phyloP scores from a whole-genome alignment of 371 early-diverging fungal genomes.

The Smittium culicis region DNA sequence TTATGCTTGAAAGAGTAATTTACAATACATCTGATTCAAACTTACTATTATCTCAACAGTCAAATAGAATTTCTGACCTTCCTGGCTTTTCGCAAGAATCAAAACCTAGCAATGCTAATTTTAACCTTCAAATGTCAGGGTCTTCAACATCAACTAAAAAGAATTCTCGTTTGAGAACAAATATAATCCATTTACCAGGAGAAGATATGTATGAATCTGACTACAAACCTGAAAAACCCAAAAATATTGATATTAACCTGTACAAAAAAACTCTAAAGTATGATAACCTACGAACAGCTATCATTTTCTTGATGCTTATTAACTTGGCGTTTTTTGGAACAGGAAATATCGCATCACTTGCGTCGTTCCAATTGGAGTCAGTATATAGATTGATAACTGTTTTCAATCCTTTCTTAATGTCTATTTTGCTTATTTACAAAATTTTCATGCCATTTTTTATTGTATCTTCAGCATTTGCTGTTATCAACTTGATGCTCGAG shows the following conservation, averaged over 20 bases:
- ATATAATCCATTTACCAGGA: background rate
- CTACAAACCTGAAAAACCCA: background rate
- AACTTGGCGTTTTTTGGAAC: constrained; percentile 92
- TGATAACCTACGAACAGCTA: constrained; percentile 56
- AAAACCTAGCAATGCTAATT: background rate
- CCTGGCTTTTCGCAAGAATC: background rate
- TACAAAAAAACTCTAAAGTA: background rate
- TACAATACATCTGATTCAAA: constrained; percentile 11
- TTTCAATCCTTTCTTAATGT: constrained; percentile 86
- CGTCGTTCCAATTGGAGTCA: constrained; percentile 73
- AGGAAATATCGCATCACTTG: constrained; percentile 81
- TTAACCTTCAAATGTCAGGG: background rate
- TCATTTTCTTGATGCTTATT: constrained; percentile 74
- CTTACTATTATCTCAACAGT: constrained; percentile 1
- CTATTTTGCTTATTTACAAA: constrained; percentile 65
- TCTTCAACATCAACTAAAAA: background rate
- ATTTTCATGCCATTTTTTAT: constrained; percentile 85
- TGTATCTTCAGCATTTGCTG: constrained; percentile 61
- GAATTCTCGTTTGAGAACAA: constrained; percentile 4
- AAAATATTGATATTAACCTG: background rate
- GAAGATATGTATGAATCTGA: background rate
- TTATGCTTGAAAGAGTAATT: constrained; percentile 49
- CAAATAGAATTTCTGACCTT: constrained; percentile 5
- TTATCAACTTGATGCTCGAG: constrained; percentile 52
- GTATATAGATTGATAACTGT: constrained; percentile 82